Evolutionary conservation across 768 basidiomycete genomes (phyloP).

Genomic region (Hygrophorus pudorinus): DNA sequence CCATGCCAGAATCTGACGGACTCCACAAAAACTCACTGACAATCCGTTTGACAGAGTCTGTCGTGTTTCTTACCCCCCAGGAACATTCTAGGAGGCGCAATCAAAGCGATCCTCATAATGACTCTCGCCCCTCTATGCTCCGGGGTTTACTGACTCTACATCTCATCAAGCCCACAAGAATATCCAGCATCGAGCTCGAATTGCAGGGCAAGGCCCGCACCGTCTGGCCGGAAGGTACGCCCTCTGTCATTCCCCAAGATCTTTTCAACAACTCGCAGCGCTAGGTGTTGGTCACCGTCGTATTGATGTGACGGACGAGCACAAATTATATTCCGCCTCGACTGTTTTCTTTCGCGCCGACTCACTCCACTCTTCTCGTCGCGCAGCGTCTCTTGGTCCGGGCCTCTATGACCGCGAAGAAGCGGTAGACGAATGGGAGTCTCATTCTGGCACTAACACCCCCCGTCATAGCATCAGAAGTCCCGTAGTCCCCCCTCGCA

Average conservation of each 20-base stretch:
- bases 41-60: constrained; percentile 63
- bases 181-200: constrained; percentile 78
- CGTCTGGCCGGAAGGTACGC: constrained; percentile 78
- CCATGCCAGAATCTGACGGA: not conserved
- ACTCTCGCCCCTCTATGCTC: constrained; percentile 40
- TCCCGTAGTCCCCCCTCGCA: constrained; percentile 3
- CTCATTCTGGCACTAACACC: constrained; percentile 3
- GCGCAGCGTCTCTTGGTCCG: constrained; percentile 37
- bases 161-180: constrained; percentile 66
- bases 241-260: constrained; percentile 1
- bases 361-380: constrained; percentile 21
- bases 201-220: constrained; percentile 63
- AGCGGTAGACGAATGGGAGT: constrained; percentile 23
- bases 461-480: not conserved
- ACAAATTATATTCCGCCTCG: constrained; percentile 59
- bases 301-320: constrained; percentile 70
- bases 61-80: constrained; percentile 51
- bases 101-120: constrained; percentile 13
- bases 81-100: constrained; percentile 29
- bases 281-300: constrained; percentile 61
- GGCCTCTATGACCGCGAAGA: constrained; percentile 28
- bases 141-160: constrained; percentile 52
- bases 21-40: constrained; percentile 31
- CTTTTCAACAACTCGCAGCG: not conserved
- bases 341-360: constrained; percentile 67